These are phyloP conservation scores for Jacaranda mimosifolia DNA, from an alignment of 257 asterid species.

Conservation along the genomic window DNA sequence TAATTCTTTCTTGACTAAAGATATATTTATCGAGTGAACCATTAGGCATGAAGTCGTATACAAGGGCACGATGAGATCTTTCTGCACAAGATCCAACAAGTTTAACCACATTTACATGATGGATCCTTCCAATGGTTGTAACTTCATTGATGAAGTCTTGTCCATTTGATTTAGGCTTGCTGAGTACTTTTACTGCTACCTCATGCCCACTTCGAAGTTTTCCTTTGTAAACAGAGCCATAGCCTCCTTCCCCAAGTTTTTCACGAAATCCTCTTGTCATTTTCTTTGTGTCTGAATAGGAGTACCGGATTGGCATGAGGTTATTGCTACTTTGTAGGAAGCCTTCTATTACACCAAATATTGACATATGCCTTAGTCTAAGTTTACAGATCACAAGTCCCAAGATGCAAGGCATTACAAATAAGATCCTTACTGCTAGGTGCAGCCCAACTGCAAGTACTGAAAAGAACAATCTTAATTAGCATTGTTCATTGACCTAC, in stretches of 20 bases:
- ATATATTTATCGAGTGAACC: slow-evolving; percentile 48
- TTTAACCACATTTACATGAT: slow-evolving; percentile 47
- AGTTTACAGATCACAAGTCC: slow-evolving; percentile 36
- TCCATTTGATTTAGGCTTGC: slow-evolving; percentile 26
- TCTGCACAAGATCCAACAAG: slow-evolving; percentile 45
- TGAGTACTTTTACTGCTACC: slow-evolving; percentile 45
- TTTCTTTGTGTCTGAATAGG: slow-evolving; percentile 39
- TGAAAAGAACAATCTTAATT: neutral
- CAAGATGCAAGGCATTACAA: slow-evolving; percentile 32
- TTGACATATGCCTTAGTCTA: slow-evolving; percentile 36
- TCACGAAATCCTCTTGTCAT: slow-evolving; percentile 40
- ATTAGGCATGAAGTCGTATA: slow-evolving; percentile 51
- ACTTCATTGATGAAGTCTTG: slow-evolving; percentile 55
- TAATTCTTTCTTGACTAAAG: neutral
- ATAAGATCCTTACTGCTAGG: slow-evolving; percentile 9
- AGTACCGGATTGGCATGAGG: slow-evolving; percentile 47
- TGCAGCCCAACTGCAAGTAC: neutral
- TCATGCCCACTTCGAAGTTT: slow-evolving; percentile 42
- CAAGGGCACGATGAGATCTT: slow-evolving; percentile 40
- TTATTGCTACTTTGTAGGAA: slow-evolving; percentile 36
- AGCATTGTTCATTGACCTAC: neutral
- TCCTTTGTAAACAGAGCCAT: slow-evolving; percentile 47
- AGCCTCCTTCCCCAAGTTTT: slow-evolving; percentile 49
- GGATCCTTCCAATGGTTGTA: slow-evolving; percentile 51
- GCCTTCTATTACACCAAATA: slow-evolving; percentile 36